Evolutionary conservation across 2,329 filamentous ascomycete genomes (phyloP), one percentile per base, ranked within the genome.

Genomic region (Pseudogymnoascus sp.): DNA sequence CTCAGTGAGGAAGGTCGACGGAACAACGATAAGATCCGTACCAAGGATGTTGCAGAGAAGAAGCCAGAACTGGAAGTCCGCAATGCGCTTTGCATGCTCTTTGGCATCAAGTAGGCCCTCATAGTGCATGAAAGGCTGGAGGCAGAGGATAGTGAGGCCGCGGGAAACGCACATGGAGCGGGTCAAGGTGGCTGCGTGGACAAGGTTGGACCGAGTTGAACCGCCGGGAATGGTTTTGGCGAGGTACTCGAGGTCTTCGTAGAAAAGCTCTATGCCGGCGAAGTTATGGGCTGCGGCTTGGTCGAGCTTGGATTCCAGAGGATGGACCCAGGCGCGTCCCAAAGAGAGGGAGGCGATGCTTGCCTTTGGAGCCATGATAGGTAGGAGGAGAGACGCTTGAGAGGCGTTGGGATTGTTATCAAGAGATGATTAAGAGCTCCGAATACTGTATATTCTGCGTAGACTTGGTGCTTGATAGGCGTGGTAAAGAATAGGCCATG

Each of bases 51-150:
- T 81, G 77, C 4, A 83, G 84, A 58, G 30, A 25, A 12, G 5
- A 12, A 62, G 36, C 60, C 60, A 62, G 2, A 62, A 23, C 33
- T 62, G 52, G 14, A 62, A 39, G 5, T 62, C 45, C 5, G 14
- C 45, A 22, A 62, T 36, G 11, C 28, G 30, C 14, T 23, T 58
- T 23, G 41, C 45, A 23, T 62, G 60, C 22, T 59, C 28, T 74
- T 70, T 0, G 74, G 71, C 0, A 83, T 77, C 0, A 5, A 84
- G 62, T 0, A 91, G 79, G 0, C 89, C 89, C 64, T 91, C 89
- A 73, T 89, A 91, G 75, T 91, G 84, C 77, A 84, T 82, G 70
- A 92, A 91, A 0, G 90, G 89, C 69, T 91, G 89, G 0, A 92
- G 79, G 66, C 84, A 87, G 67, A 89, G 77, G 67, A 89, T 81